Evolutionary conservation across 1,139 yeast species (phyloP).

Genomic region (Magnusiomyces sp.): DNA sequence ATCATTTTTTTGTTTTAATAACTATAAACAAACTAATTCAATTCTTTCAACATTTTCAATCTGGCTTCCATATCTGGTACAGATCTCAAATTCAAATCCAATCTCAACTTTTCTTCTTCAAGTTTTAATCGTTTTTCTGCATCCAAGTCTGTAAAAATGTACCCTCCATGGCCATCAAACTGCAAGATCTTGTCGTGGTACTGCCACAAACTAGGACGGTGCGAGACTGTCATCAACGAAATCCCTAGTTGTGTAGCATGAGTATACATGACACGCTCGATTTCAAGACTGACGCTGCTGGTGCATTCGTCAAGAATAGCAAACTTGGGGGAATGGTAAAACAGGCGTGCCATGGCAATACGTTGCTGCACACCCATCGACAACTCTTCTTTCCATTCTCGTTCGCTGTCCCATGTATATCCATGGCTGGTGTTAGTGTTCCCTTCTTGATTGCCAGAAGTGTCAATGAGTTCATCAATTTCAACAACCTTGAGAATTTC

Average conservation of each 20-base stretch:
- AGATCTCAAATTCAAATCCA: conserved; percentile 58
- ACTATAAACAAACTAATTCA: background rate
- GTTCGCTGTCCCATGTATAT: conserved; percentile 45
- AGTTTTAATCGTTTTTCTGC: conserved; percentile 58
- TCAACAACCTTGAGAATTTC: conserved; percentile 46
- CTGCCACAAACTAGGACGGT: conserved; percentile 87
- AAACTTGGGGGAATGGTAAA: conserved; percentile 83
- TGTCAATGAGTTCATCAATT: conserved; percentile 31
- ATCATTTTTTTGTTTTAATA: background rate
- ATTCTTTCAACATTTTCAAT: conserved; percentile 32
- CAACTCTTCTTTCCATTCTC: conserved; percentile 85
- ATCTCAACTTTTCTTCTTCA: conserved; percentile 60
- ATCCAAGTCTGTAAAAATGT: conserved; percentile 58
- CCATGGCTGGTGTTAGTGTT: conserved; percentile 3
- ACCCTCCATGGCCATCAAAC: conserved; percentile 78
- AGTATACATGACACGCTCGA: conserved; percentile 83
- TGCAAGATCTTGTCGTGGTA: conserved; percentile 77
- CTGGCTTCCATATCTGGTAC: conserved; percentile 60
- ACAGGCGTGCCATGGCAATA: conserved; percentile 87
- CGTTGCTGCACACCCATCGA: conserved; percentile 91
- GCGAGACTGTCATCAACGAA: conserved; percentile 83
- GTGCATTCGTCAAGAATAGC: conserved; percentile 96
- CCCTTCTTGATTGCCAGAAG: conserved; percentile 35
- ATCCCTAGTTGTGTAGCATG: conserved; percentile 77
- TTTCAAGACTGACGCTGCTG: conserved; percentile 82